Conservation (phyloP, 108 stramenopile species). For the Discostella stelligeroides region DNA sequence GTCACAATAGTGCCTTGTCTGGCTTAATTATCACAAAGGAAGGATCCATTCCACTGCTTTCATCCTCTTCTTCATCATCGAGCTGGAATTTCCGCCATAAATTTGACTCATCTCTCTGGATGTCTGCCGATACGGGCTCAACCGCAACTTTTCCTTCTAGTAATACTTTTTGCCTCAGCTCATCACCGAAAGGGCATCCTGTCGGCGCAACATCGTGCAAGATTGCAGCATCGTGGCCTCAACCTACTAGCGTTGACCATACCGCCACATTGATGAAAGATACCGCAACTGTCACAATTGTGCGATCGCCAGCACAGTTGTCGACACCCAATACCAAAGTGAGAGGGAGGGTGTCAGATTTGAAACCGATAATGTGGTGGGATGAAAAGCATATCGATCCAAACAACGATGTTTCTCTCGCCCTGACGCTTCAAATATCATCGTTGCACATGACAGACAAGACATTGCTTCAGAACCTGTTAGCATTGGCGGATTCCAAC, state of each 20-base stretch:
- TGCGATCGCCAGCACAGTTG: slow-evolving; percentile 31
- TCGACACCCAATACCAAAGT: slow-evolving; percentile 29
- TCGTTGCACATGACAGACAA: slow-evolving; percentile 54
- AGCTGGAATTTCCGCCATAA: slow-evolving; percentile 22
- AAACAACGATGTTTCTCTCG: slow-evolving; percentile 70
- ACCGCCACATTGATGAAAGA: slow-evolving; percentile 4
- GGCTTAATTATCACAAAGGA: slow-evolving; percentile 67
- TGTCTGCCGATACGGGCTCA: slow-evolving; percentile 31
- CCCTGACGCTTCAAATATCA: slow-evolving; percentile 73
- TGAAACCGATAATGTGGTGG: slow-evolving; percentile 36
- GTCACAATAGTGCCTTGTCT: slow-evolving; percentile 24
- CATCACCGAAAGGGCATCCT: slow-evolving; percentile 31
- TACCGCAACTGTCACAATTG: slow-evolving; percentile 20
- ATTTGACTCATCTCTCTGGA: slow-evolving; percentile 26
- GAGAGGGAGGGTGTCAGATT: slow-evolving; percentile 17
- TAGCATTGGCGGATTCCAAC: slow-evolving; percentile 66
- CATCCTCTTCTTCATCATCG: slow-evolving; percentile 9
- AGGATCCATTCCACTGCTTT: slow-evolving; percentile 66
- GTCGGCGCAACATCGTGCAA: slow-evolving; percentile 37
- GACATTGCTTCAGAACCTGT: slow-evolving; percentile 39
- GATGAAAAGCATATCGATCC: slow-evolving; percentile 57
- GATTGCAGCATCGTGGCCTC: slow-evolving; percentile 39
- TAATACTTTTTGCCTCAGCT: slow-evolving; percentile 36
- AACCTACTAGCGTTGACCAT: neutral
- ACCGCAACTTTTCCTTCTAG: slow-evolving; percentile 27